phyloP scores from a whole-genome alignment of 2,329 filamentous ascomycete species.

The Neonectria ditissima region DNA sequence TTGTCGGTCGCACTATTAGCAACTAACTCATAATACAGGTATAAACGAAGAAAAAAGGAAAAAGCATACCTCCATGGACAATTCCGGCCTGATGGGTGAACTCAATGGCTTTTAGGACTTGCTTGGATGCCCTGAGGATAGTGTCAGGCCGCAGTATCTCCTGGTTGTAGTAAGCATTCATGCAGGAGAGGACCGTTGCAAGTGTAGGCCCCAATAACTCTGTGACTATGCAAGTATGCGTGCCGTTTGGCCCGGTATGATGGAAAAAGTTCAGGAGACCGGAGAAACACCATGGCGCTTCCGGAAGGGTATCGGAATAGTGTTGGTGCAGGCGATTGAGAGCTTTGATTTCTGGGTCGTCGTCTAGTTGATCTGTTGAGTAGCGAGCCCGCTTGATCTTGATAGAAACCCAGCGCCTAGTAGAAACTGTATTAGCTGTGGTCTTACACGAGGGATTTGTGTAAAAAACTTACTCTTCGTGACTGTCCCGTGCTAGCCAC shows the following conservation, averaged over 20 bases:
- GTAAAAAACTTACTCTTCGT: neutral
- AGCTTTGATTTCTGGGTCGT: conserved; percentile 19
- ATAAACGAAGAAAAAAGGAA: neutral
- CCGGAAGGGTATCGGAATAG: neutral
- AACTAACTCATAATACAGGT: neutral
- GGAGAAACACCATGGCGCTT: neutral
- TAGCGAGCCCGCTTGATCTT: conserved; percentile 24
- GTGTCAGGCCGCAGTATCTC: conserved; percentile 21
- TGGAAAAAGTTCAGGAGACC: conserved; percentile 22
- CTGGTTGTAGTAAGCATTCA: neutral
- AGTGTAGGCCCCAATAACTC: conserved; percentile 24
- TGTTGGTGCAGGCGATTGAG: neutral
- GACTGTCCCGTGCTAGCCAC: conserved; percentile 21
- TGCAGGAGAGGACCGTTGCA: neutral
- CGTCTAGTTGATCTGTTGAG: conserved; percentile 10
- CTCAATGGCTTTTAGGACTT: conserved; percentile 21
- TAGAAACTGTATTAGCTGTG: neutral
- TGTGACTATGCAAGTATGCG: conserved; percentile 26
- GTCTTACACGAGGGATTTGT: neutral
- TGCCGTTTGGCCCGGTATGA: conserved; percentile 25
- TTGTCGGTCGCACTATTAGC: neutral
- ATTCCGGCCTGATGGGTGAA: conserved; percentile 11
- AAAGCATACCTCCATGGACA: conserved; percentile 23
- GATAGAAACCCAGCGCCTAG: conserved; percentile 22
- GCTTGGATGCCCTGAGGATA: conserved; percentile 17